Percentiles rank a stretch among this genome's conserved stretches.
phyloP scores from a whole-genome alignment of 768 basidiomycete genomes.

The Calocera viscosa region DNA sequence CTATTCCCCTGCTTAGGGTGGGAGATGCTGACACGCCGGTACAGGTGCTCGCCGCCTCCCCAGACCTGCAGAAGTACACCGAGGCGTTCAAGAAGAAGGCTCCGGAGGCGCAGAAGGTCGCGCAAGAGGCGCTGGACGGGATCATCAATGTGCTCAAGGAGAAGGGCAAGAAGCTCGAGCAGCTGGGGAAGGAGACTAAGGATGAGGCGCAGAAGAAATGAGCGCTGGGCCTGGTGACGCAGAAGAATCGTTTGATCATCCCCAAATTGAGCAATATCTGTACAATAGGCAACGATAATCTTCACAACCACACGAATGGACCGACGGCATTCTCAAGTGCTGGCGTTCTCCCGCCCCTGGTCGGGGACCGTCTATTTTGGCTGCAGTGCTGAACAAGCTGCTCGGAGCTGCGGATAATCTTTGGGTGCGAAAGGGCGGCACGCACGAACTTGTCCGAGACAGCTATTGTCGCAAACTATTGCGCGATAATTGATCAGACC shows the following conservation, averaged over 20 bases:
- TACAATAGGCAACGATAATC: neutral
- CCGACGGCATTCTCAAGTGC: no score
- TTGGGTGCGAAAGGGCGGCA: no score
- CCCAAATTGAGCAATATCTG: neutral
- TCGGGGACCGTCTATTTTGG: no score
- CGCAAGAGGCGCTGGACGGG: conserved; percentile 25
- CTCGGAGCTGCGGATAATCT: no score
- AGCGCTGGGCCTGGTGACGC: neutral
- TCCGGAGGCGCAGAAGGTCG: conserved; percentile 25
- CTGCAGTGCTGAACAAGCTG: no score
- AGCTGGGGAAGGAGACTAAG: conserved; percentile 21
- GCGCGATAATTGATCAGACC: no score
- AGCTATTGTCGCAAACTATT: no score
- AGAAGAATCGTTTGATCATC: no score
- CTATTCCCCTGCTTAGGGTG: neutral
- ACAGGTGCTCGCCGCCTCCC: conserved; percentile 22
- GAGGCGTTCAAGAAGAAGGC: conserved; percentile 21
- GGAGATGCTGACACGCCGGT: neutral
- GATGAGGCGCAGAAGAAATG: conserved; percentile 18
- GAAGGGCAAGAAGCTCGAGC: conserved; percentile 24
- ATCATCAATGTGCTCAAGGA: conserved; percentile 25
- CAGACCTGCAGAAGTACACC: conserved; percentile 21
- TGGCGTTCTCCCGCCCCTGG: no score
- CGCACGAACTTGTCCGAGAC: no score
- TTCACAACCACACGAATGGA: no score